A percentile compares a stretch with the other conserved stretches of the same genome.
Evolutionary conservation across 495 filamentous ascomycete genomes (phyloP).

Genomic region (Pyrenopolyporus hunteri): DNA sequence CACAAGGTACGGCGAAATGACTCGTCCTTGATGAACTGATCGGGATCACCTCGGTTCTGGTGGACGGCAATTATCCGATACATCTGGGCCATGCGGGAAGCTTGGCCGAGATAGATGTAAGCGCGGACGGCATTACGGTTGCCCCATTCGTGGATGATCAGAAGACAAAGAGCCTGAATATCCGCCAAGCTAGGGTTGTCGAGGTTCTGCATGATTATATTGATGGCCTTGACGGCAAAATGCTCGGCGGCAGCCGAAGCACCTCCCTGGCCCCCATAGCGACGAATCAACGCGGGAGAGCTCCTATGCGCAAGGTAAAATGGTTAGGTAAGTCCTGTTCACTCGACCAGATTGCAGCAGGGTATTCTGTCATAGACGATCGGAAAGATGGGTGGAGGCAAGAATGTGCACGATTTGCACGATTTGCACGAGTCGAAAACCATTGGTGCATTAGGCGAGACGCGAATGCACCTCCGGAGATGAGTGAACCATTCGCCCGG

Average conservation of each 20-base stretch:
- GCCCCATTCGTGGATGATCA: conserved; percentile 60
- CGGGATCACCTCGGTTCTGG: conserved; percentile 49
- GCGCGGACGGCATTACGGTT: conserved; percentile 58
- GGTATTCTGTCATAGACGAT: conserved; percentile 18
- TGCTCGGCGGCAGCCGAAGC: conserved; percentile 53
- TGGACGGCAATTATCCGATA: conserved; percentile 56
- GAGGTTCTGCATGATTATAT: conserved; percentile 52
- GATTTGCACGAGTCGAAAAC: not conserved
- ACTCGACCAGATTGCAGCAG: not conserved
- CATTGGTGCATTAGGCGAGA: conserved; percentile 36
- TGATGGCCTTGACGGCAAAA: conserved; percentile 56
- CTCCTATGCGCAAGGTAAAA: conserved; percentile 41
- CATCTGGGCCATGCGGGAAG: conserved; percentile 59
- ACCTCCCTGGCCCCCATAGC: conserved; percentile 54
- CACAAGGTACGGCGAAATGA: conserved; percentile 58
- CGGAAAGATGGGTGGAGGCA: conserved; percentile 24
- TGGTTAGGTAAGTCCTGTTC: conserved; percentile 27
- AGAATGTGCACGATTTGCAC: conserved; percentile 2
- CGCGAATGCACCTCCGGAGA: conserved; percentile 33
- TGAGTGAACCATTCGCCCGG: conserved; percentile 41
- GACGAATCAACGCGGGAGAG: conserved; percentile 55
- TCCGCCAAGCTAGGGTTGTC: conserved; percentile 57
- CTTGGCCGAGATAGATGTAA: conserved; percentile 59
- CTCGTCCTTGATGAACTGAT: conserved; percentile 58
- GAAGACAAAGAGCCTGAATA: conserved; percentile 57